Base-by-base conservation (phyloP, 306 rosid species). In the Quercus gilva region DNA sequence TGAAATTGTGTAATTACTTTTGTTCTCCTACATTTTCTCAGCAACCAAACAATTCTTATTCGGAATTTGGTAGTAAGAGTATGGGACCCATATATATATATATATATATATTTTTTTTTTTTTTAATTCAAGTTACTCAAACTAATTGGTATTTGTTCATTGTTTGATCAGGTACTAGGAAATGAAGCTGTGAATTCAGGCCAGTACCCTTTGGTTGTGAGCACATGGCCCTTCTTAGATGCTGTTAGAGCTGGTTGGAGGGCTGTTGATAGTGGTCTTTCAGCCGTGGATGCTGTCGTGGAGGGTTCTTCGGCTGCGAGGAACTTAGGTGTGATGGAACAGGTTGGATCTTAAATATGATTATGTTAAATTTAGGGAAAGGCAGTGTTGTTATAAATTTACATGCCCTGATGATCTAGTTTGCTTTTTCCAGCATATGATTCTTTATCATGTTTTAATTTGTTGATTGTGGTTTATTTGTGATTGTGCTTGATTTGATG, bases 151-250 rank as follows among this genome's bases (percentile, higher is more conserved):
- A 14, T 5, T 49, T 11, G 29, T 74, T 59, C 6, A 57, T 74
- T 77, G 75, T 14, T 53, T 37, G 14, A 60, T 73, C 28, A 91
- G 99, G 90, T 87, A 41, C 6, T 56, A 49, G 94, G 89, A 26
- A 68, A 79, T 80, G 90, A 49, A 81, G 83, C 43, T 81, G 74
- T 58, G 87, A 84, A 80, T 65, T 79, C 74, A 23, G 79, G 85
- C 21, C 37, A 71, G 11, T 89, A 90, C 85, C 94, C 97, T 18
- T 41, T 95, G 86, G 92, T 95, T 29, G 95, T 95, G 81, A 92
- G 96, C 85, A 91, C 99, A 10, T 92, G 99, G 98, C 99, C 99
- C 14, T 95, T 95, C 76, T 3, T 95, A 53, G 97, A 92, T 85
- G 99, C 97, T 75, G 99, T 95, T 6, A 87, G 92, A 81, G 88